These are phyloP conservation scores for Fusarium staphyleae DNA, from an alignment of 2,329 filamentous ascomycete genomes.

Conservation along the genomic window DNA sequence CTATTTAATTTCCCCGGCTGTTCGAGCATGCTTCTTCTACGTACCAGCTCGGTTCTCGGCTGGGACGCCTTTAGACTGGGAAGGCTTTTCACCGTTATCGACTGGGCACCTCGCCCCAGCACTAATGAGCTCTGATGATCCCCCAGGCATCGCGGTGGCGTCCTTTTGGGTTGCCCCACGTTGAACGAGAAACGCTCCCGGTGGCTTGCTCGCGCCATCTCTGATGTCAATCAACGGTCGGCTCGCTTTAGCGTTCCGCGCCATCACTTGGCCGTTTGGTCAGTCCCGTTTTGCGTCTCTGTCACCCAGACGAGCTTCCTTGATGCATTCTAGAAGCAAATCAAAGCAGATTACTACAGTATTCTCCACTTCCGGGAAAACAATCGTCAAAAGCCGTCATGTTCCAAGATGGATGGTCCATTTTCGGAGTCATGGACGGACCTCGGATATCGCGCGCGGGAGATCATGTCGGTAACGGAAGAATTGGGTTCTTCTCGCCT, in stretches of 20 bases:
- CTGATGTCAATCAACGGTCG: conserved; percentile 1
- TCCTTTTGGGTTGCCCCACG: background rate
- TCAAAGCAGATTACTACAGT: too few relatives aligned
- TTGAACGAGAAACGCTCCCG: background rate
- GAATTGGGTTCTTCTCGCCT: conserved; percentile 7
- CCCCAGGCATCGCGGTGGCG: background rate
- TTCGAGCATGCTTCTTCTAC: background rate
- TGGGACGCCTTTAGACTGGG: background rate
- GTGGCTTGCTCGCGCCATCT: conserved; percentile 23
- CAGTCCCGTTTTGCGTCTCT: conserved; percentile 4
- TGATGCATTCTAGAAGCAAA: background rate
- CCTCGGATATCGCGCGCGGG: background rate
- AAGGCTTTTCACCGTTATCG: background rate
- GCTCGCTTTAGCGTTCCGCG: conserved; percentile 8
- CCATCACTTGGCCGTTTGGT: background rate
- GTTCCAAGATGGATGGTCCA: too few relatives aligned
- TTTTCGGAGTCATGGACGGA: background rate
- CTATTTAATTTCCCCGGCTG: conserved; percentile 20
- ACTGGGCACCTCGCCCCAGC: background rate
- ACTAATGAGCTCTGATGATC: background rate
- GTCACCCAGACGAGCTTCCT: conserved; percentile 2
- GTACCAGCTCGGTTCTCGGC: background rate
- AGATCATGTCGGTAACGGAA: conserved; percentile 6
- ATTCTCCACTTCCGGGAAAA: too few relatives aligned
- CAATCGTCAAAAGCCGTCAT: too few relatives aligned